Percentiles rank a stretch among this genome's conserved stretches.
Evolutionary conservation across 352 stramenopile genomes (phyloP).

Genomic region (Hyaloperonospora brassicae): DNA sequence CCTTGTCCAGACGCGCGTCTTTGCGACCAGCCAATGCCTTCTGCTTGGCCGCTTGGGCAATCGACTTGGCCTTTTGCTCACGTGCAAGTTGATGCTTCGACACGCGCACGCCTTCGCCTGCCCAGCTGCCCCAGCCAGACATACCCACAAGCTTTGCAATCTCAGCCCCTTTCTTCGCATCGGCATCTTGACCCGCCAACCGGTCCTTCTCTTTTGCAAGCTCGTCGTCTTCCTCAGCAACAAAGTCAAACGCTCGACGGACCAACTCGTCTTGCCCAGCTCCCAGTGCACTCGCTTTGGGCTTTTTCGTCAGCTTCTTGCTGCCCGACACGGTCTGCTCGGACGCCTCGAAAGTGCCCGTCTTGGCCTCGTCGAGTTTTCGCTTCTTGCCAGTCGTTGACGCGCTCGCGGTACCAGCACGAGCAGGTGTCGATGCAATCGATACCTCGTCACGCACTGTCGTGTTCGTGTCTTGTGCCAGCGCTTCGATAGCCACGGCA

Average conservation of each 20-base stretch:
- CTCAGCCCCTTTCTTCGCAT: slow-evolving; percentile 70
- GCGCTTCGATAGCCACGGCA: too few species aligned
- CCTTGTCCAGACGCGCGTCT: slow-evolving; percentile 57
- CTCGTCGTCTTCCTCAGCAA: slow-evolving; percentile 87
- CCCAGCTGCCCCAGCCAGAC: slow-evolving; percentile 89
- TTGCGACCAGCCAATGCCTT: slow-evolving; percentile 56
- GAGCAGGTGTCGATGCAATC: too few species aligned
- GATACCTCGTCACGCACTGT: too few species aligned
- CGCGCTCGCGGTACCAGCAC: too few species aligned
- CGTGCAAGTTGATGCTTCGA: slow-evolving; percentile 83
- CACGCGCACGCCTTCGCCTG: slow-evolving; percentile 62
- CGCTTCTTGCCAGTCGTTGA: too few species aligned
- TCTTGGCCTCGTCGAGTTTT: too few species aligned
- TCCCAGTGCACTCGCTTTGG: background rate
- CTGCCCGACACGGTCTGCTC: slow-evolving; percentile 28
- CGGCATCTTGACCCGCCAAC: slow-evolving; percentile 50
- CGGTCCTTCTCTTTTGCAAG: slow-evolving; percentile 90
- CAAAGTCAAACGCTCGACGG: slow-evolving; percentile 90
- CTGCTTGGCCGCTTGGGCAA: slow-evolving; percentile 64
- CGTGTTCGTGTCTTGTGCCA: too few species aligned
- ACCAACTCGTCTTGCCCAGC: slow-evolving; percentile 87
- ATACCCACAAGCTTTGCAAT: slow-evolving; percentile 76
- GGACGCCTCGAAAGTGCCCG: background rate
- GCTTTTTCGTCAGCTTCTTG: too few species aligned
- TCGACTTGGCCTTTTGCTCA: slow-evolving; percentile 63